Evolutionary conservation across 495 filamentous ascomycete species (phyloP), one percentile per base, ranked within the genome.

Genomic region (Entonaema liquescens): DNA sequence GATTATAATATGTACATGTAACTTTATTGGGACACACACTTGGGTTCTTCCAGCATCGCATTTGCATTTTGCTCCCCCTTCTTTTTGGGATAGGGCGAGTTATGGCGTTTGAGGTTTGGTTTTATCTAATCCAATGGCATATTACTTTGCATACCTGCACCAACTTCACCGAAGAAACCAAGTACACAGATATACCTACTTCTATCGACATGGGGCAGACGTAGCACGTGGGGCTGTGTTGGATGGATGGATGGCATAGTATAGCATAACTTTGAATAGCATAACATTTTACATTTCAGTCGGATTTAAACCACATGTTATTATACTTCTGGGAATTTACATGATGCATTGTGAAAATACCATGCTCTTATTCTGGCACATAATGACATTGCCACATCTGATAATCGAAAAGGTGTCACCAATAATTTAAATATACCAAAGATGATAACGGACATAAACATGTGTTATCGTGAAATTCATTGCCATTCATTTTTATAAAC

Each of bases 251-350:
- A 17, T 59, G 54, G 15, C 55, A 66, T 59, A 62, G 29, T 56
- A 67, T 67, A 71, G 36, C n/a, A 68, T 59, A 44, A 23, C 35
- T 33, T 36, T 19, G 1, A 60, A 29, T 61, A 54, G 47, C 57
- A 54, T 55, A 60, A 17, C 4, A 38, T 38, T 23, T 23, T 13
- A n/a, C n/a, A 55, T 28, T 13, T 8, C 11, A 13, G 0, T 6
- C 35, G 15, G 26, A 8, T 7, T 12, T 8, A 7, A 40, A 40
- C 38, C 4, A 8, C 2, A 17, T 0, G 6, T n/a, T 17, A 40
- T 6, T 17, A 35, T 35, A 35, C 31, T 35, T 7, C 7, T 8
- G 31, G 6, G 6, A 6, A 12, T 5, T 17, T 44, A 44, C 40
- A 1, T 44, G 21, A 31, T 55, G 29, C 29, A 23, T 35, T 7